Evolutionary conservation across 176 grass and related monocot genomes (phyloP).

Genomic region (Juncus effusus): DNA sequence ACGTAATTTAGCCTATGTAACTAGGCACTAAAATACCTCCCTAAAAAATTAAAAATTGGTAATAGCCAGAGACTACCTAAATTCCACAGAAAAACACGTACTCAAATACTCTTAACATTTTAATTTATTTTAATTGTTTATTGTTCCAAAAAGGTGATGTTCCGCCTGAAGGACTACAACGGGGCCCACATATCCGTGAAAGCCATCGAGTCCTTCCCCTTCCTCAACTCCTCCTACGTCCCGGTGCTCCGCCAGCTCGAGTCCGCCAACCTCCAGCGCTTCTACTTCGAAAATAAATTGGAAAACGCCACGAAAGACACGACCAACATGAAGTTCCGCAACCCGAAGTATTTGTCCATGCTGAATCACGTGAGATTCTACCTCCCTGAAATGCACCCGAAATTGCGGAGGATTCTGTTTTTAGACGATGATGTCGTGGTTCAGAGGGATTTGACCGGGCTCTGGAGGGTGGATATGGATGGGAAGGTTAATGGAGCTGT

Average conservation of each 20-base stretch:
- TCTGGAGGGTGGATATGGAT: constrained; percentile 99
- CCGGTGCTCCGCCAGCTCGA: constrained; percentile 94
- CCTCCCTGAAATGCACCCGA: constrained; percentile 96
- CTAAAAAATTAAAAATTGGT: no score
- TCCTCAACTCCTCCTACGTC: constrained; percentile 96
- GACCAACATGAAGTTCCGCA: constrained; percentile 99
- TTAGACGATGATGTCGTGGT: constrained; percentile 96
- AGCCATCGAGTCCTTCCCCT: constrained; percentile 90
- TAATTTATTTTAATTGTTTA: not conserved
- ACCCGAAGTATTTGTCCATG: constrained; percentile 97
- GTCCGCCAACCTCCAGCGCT: constrained; percentile 84
- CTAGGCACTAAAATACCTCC: no score
- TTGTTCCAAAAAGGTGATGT: not conserved
- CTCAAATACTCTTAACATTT: not conserved
- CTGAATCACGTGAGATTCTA: constrained; percentile 95
- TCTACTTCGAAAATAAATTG: constrained; percentile 99
- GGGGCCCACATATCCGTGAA: constrained; percentile 88
- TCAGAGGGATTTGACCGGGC: constrained; percentile 74
- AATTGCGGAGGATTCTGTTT: constrained; percentile 84
- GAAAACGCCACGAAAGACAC: constrained; percentile 99
- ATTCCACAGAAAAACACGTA: no score
- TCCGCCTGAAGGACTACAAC: constrained; percentile 21
- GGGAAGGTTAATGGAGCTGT: constrained; percentile 98
- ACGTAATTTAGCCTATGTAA: no score
- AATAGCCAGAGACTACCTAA: no score